Conservation (phyloP, 441 rosid genomes). For the Adansonia rubrostipa region DNA sequence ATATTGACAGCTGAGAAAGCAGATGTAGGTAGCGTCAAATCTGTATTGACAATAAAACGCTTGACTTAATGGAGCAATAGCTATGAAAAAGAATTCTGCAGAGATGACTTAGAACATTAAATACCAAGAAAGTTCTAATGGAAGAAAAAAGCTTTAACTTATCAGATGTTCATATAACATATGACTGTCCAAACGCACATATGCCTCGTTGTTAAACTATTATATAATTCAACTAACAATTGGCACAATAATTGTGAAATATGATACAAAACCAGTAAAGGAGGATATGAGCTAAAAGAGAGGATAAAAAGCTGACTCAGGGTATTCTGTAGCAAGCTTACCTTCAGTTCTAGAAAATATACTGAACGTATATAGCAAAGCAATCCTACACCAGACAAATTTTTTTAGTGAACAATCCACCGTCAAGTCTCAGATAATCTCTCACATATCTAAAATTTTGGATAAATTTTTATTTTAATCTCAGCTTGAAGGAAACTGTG, state of each 20-base stretch:
- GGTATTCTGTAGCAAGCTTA: neutral
- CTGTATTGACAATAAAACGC: neutral
- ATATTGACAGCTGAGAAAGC: neutral
- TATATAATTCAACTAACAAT: neutral
- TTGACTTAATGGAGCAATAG: neutral
- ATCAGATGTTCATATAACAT: neutral
- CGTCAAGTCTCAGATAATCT: no score
- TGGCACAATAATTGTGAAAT: neutral
- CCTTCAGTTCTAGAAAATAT: neutral
- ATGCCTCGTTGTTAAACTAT: neutral
- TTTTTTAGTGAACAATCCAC: neutral
- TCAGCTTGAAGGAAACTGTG: neutral
- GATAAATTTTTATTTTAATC: neutral
- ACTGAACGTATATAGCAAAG: neutral
- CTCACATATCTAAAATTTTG: no score
- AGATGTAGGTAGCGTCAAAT: neutral
- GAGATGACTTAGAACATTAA: neutral
- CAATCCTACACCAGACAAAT: neutral
- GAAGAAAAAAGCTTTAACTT: conserved; percentile 2
- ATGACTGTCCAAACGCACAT: neutral
- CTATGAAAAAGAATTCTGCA: conserved; percentile 6
- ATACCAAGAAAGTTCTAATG: neutral
- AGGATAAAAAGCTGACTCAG: neutral
- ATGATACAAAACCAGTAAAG: neutral
- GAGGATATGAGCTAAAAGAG: neutral